Base-by-base conservation (phyloP, 177 flowering plant species). In the Vitis hybrid region DNA sequence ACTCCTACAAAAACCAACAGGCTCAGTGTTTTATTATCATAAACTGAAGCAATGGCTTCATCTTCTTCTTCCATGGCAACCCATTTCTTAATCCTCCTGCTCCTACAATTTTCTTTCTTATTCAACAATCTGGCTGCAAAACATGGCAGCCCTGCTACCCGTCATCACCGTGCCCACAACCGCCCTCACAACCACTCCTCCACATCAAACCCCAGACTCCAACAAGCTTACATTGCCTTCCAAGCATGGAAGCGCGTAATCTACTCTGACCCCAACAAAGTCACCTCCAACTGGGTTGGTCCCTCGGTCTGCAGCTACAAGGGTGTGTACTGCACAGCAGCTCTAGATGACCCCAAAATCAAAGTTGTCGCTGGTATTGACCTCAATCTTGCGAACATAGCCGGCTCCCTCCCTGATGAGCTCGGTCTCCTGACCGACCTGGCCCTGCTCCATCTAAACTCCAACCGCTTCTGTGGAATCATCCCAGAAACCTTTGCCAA, bases 241-340 rank as follows among this genome's bases (percentile, higher is more conserved):
- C 91, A 88, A 75, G 90, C 90, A 54, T 90, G 95, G 95, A 90
- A 88, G 63, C 75, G 59, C 0, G 89, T 84, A 2, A 86, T 90
- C 67, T 85, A 84, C 83, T 90, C 93, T 10, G 95, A 90, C 70
- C 92, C 95, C 1, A 54, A 15, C 21, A 88, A 90, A 84, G 49
- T 76, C 74, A 88, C 90, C 52, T 55, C 84, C 69, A 82, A 84
- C 72, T 88, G 95, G 95, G 68, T 71, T 41, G 95, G 95, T 53
- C 84, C 86, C 20, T 69, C 75, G 3, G 90, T 90, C 1, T 90
- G 95, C 81, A 71, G 56, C 73, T 90, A 89, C 82, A 71, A 32
- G 0, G 90, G 90, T 1, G 61, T 90, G 6, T 87, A 64, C 64
- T 90, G 95, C 58, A 74, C 88, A n/a, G 60, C 84, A 13, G 18